Percentiles rank a stretch among this genome's conserved stretches.
Conservation (phyloP, 495 filamentous ascomycete genomes). For the Tuber brumale region DNA sequence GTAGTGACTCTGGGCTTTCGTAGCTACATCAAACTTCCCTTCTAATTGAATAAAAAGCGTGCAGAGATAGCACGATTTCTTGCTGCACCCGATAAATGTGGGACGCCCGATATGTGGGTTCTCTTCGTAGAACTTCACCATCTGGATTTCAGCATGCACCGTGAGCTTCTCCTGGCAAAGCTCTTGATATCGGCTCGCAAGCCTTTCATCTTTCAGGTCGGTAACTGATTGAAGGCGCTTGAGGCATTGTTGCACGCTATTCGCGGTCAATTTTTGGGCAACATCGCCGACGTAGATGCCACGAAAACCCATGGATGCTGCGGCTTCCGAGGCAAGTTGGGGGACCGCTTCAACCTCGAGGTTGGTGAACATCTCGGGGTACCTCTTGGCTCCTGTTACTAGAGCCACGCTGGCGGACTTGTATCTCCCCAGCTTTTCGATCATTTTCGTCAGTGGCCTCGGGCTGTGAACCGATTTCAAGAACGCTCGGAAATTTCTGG, state of each 20-base stretch:
- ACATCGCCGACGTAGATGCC: slow-evolving; percentile 32
- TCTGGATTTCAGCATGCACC: slow-evolving; percentile 41
- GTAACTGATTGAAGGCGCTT: slow-evolving; percentile 28
- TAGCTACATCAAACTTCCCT: slow-evolving; percentile 35
- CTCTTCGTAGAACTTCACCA: slow-evolving; percentile 42
- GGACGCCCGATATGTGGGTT: slow-evolving; percentile 29
- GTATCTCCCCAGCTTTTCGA: slow-evolving; percentile 41
- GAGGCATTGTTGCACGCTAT: slow-evolving; percentile 26
- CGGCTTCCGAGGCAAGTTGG: slow-evolving; percentile 20
- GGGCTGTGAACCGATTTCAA: slow-evolving; percentile 24
- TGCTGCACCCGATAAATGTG: slow-evolving; percentile 39
- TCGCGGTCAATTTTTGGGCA: slow-evolving; percentile 24
- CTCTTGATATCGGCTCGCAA: slow-evolving; percentile 31
- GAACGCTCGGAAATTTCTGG: slow-evolving; percentile 33
- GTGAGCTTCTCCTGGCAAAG: slow-evolving; percentile 28
- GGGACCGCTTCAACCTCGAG: slow-evolving; percentile 31
- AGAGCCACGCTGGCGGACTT: slow-evolving; percentile 36
- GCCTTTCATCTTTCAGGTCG: slow-evolving; percentile 18
- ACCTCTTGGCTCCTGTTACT: slow-evolving; percentile 24
- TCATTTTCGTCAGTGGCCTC: slow-evolving; percentile 30
- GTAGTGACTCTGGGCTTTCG: slow-evolving; percentile 22
- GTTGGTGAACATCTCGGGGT: slow-evolving; percentile 22
- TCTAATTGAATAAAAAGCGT: slow-evolving; percentile 38
- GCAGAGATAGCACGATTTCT: slow-evolving; percentile 40
- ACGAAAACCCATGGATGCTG: slow-evolving; percentile 21